A percentile compares a stretch with the other conserved stretches of the same genome.
These are phyloP conservation scores for Talaromyces atroroseus DNA, from an alignment of 2,329 filamentous ascomycete species.

Conservation along the genomic window DNA sequence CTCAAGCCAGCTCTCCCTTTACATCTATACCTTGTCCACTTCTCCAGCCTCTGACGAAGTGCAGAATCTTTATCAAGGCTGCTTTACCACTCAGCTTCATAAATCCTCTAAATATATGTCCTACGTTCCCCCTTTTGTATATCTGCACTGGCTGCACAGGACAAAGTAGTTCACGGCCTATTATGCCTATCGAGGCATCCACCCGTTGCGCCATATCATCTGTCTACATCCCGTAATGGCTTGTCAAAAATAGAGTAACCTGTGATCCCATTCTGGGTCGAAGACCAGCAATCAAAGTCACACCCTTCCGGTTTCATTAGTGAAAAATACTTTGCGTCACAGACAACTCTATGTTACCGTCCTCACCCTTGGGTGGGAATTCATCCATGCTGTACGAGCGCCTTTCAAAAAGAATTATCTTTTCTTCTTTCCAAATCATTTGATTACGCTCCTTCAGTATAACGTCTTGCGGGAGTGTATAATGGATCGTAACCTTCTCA, in stretches of 20 bases:
- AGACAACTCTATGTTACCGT: neutral
- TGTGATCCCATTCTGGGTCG: neutral
- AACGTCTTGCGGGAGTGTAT: slow-evolving; percentile 6
- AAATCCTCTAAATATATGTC: slow-evolving; percentile 11
- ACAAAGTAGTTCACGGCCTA: slow-evolving; percentile 34
- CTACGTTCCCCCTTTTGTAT: slow-evolving; percentile 29
- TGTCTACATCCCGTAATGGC: neutral
- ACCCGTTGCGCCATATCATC: neutral
- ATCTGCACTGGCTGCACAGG: slow-evolving; percentile 31
- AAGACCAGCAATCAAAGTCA: neutral
- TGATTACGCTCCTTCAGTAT: slow-evolving; percentile 8
- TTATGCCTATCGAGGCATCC: slow-evolving; percentile 22
- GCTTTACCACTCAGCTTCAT: slow-evolving; percentile 6
- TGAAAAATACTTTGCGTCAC: neutral
- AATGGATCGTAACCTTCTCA: neutral
- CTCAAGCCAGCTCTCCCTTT: neutral
- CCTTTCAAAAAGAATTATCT: neutral
- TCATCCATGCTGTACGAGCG: slow-evolving; percentile 17
- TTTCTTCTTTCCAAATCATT: slow-evolving; percentile 5
- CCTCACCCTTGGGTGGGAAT: neutral
- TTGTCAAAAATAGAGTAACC: neutral
- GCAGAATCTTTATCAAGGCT: slow-evolving; percentile 4
- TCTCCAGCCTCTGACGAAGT: slow-evolving; percentile 5
- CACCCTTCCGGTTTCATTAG: neutral
- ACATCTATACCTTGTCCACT: slow-evolving; percentile 11